A percentile compares a stretch with the other conserved stretches of the same genome.
These are phyloP conservation scores for Lasiosphaeria miniovina DNA, from an alignment of 495 filamentous ascomycete genomes.

Conservation along the genomic window DNA sequence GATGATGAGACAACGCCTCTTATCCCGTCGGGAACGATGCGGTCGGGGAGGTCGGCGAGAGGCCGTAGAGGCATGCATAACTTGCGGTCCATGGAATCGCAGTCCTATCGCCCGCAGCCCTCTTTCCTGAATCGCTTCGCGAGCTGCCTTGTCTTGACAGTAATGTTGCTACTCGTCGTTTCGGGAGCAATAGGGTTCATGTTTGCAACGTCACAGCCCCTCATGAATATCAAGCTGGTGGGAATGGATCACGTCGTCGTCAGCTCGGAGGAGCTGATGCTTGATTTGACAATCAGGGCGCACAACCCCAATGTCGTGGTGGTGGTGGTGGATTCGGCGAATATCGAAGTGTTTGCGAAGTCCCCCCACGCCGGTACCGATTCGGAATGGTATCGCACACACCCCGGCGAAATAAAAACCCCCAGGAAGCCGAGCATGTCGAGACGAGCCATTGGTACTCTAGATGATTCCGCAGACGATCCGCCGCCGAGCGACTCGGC, in stretches of 20 bases:
- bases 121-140: conserved; percentile 70
- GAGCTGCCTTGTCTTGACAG: conserved; percentile 70
- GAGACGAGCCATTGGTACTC: conserved; percentile 12
- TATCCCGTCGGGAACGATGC: conserved; percentile 47
- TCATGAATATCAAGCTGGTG: conserved; percentile 69
- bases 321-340: conserved; percentile 76
- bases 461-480: conserved; percentile 63
- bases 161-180: conserved; percentile 72
- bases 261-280: conserved; percentile 91
- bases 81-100: conserved; percentile 71
- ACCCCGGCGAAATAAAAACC: conserved; percentile 35
- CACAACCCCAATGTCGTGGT: conserved; percentile 89
- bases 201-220: conserved; percentile 83
- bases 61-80: conserved; percentile 55
- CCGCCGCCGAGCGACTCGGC: conserved; percentile 56
- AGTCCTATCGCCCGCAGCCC: conserved; percentile 59
- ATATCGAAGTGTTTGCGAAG: conserved; percentile 91
- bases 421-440: conserved; percentile 19
- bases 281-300: conserved; percentile 84
- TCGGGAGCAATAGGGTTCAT: conserved; percentile 82
- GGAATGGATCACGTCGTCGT: conserved; percentile 86
- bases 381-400: conserved; percentile 65
- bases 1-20: conserved; percentile 91
- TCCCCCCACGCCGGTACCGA: conserved; percentile 80
- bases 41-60: conserved; percentile 59